Base-by-base conservation (phyloP, 2,329 filamentous ascomycete genomes). In the Byssothecium circinans region DNA sequence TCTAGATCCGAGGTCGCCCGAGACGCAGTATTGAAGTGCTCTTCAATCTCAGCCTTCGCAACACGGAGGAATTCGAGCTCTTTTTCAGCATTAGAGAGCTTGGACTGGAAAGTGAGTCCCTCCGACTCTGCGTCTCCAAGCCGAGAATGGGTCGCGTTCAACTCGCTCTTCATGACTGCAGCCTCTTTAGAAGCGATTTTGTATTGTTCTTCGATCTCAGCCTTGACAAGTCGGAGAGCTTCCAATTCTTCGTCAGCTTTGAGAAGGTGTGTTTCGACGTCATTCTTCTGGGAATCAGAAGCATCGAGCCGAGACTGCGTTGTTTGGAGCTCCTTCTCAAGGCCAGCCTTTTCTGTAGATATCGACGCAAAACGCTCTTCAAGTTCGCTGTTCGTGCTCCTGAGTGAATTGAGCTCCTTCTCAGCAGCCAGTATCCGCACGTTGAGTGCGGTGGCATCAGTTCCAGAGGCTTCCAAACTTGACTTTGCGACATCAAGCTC, bases 41-140 rank as follows among this genome's bases (percentile, higher is more conserved):
- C 41, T n/a, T 52, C 35, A 25, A 54, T 34, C 1, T 62, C 53
- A 1, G 17, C 32, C 15, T 56, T 62, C 17, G 46, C 32, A 2
- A 43, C 39, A 25, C 49, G 59, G 12, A 65, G 43, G 18, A 27
- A 12, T 18, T 39, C 45, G 8, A 63, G 33, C 25, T 62, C 53
- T 22, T 53, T 18, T 8, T 51, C 44, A 11, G 43, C 30, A 2
- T 34, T 44, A 10, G 49, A 50, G 14, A 64, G 40, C 29, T 46
- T 54, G 3, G 54, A 50, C 11, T 44, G 34, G n/a, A 67, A 52
- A 22, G 41, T 46, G 2, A 22, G 19, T 33, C 52, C 50, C 38
- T 58, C 55, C 14, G 49, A 52, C 39, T 63, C 58, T 27, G 56
- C 47, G 14, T 47, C 41, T 10, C 47, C 47, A 10, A 62, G 49